Evolutionary conservation across 208 protist species (phyloP), one percentile per base, ranked within the genome.

Genomic region (Tritrichomonas foetus): DNA sequence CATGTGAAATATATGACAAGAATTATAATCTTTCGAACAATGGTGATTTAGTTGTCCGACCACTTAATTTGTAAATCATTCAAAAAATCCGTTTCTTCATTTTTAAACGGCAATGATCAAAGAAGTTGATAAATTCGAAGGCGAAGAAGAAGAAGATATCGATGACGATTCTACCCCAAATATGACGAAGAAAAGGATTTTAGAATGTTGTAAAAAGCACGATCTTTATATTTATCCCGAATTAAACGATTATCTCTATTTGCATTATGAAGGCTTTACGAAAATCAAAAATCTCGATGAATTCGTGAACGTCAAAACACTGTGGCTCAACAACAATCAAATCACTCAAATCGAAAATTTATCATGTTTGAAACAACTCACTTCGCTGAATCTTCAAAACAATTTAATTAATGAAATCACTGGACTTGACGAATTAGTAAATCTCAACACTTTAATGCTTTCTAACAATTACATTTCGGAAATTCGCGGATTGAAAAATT

Each of bases 161-260:
- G 78, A 89, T 61, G 78, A 20, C 3, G 27, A 27, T 5, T 36
- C 78, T 44, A 57, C 57, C 27, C 53, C 53, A 61, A 61, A 61
- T 61, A 61, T 61, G 53, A 89, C 78, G 3, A 89, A 89, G 16
- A 57, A 53, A 57, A 39, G 3, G 9, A 89, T 89, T 49, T 3
- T 8, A 0, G 78, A 89, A 50, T 49, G n/a, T 11, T 20, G 33
- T 39, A 89, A 89, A 50, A 89, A 89, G 47, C 44, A 89, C 47
- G 41, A 57, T 57, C 13, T 44, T 11, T 89, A 89, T 30, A 47
- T 89, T 39, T 98, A 97, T 57, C 97, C 97, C 1, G 96, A 98
- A 93, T 95, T 98, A 66, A 98, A 98, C 93, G 96, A 98, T 84
- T 97, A 96, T 92, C 95, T 98, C 0, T 98, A 98, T 93, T 96